These are phyloP conservation scores for Diutina mesorugosa DNA, from an alignment of 1,139 yeast species.

Conservation along the genomic window DNA sequence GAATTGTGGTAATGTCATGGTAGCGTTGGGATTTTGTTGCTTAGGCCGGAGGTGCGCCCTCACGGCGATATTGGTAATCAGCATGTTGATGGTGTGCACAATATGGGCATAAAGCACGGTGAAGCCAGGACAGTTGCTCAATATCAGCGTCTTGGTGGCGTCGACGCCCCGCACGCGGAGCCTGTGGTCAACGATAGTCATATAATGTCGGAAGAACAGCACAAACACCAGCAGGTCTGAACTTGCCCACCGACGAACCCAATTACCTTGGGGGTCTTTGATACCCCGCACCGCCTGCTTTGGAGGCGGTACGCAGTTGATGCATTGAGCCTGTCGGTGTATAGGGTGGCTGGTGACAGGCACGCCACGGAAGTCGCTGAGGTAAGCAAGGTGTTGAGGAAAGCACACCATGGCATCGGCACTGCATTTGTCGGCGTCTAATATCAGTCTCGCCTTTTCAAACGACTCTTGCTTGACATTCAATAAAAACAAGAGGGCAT, in stretches of 20 bases:
- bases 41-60: background rate
- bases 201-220: slow-evolving; percentile 65
- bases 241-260: slow-evolving; percentile 46
- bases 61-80: slow-evolving; percentile 17
- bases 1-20: slow-evolving; percentile 4
- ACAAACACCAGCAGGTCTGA: slow-evolving; percentile 56
- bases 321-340: background rate
- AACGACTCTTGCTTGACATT: slow-evolving; percentile 33
- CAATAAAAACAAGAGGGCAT: slow-evolving; percentile 46
- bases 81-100: slow-evolving; percentile 21
- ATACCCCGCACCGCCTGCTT: slow-evolving; percentile 42
- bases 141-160: slow-evolving; percentile 12
- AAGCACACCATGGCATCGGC: slow-evolving; percentile 11
- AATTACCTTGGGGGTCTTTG: slow-evolving; percentile 48
- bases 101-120: slow-evolving; percentile 24
- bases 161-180: slow-evolving; percentile 2
- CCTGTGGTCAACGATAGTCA: slow-evolving; percentile 12
- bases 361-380: slow-evolving; percentile 25
- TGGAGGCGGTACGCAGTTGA: slow-evolving; percentile 35
- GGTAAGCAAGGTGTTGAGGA: slow-evolving; percentile 23
- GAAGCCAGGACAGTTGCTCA: slow-evolving; percentile 19
- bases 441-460: background rate
- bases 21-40: background rate
- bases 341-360: background rate
- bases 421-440: background rate